Base-by-base conservation (phyloP, 768 basidiomycete species). In the Lanmaoa rubissima region DNA sequence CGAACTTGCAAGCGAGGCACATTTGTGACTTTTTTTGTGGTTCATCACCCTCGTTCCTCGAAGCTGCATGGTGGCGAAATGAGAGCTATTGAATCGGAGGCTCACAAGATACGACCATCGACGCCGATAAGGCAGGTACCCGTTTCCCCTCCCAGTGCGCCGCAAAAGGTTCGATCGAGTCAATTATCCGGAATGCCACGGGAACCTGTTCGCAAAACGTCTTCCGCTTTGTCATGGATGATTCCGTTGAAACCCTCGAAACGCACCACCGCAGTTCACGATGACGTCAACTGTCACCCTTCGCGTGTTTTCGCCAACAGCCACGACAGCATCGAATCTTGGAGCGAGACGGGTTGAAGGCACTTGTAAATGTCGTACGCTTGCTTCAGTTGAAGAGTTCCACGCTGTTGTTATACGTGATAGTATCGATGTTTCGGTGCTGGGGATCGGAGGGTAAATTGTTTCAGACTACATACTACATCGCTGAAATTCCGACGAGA, bases 271-370 rank as follows among this genome's bases (percentile, higher is more conserved):
- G 14, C 45, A 13, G 34, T 19, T 26, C 46, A 24, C 11, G 52
- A 59, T 52, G 61, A 57, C 28, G 50, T 56, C 21, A 53, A 57
- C 5, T 14, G 17, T 56, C 53, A 7, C 40, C 19, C 21, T 57
- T 58, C 61, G 35, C 56, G 53, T 34, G 46, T 50, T 41, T 39
- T 60, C 41, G 36, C 36, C 10, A 51, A 51, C 45, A 69, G 65
- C 52, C 64, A 64, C 34, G 73, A 75, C 56, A 75, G 61, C 36
- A 77, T 76, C 34, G 73, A 76, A 53, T 76, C 73, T 35, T 77
- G 76, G 76, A 53, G 63, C n/a, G 62, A 63, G 45, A 21, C 14
- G 36, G 21, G 50, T 19, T 56, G 47, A 54, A 31, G 46, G 34
- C 14, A 4, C 3, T 19, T 21, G 44, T 36, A 8, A 5, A 14